Conservation (phyloP, 2,329 filamentous ascomycete species). For the Neophaeococcomyces mojaviensis region DNA sequence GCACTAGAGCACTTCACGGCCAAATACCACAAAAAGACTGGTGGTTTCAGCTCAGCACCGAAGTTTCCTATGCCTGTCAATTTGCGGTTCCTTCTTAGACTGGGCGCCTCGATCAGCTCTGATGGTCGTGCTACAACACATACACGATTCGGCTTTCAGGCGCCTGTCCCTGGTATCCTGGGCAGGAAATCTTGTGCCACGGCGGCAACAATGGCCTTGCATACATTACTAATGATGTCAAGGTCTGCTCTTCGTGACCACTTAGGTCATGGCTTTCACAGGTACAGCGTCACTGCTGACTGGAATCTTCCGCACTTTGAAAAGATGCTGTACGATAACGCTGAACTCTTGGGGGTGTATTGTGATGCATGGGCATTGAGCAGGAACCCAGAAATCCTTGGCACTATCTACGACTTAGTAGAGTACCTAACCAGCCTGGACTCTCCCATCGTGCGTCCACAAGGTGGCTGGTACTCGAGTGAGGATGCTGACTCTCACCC, state of each 20-base stretch:
- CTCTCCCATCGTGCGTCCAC: constrained; percentile 54
- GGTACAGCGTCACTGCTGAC: constrained; percentile 83
- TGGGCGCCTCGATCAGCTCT: constrained; percentile 44
- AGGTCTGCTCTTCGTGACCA: constrained; percentile 66
- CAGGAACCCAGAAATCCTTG: constrained; percentile 63
- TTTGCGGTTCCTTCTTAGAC: constrained; percentile 69
- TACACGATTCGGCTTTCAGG: constrained; percentile 47
- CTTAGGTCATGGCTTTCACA: constrained; percentile 68
- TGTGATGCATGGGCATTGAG: constrained; percentile 74
- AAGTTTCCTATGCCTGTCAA: constrained; percentile 90
- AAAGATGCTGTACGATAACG: constrained; percentile 92
- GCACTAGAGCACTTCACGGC: constrained; percentile 71
- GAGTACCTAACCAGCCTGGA: constrained; percentile 68
- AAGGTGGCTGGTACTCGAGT: constrained; percentile 75
- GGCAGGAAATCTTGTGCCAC: constrained; percentile 67
- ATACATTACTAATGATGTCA: constrained; percentile 72
- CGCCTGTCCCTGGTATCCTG: constrained; percentile 75
- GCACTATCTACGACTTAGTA: constrained; percentile 71
- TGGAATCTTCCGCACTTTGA: constrained; percentile 96
- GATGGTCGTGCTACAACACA: constrained; percentile 16
- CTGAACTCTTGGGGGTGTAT: constrained; percentile 74
- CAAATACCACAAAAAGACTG: constrained; percentile 71
- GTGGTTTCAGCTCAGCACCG: constrained; percentile 71
- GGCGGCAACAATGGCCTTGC: constrained; percentile 70
- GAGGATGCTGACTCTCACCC: constrained; percentile 84